Evolutionary conservation across 2,329 filamentous ascomycete genomes (phyloP).

Genomic region (Penicillium sp.): DNA sequence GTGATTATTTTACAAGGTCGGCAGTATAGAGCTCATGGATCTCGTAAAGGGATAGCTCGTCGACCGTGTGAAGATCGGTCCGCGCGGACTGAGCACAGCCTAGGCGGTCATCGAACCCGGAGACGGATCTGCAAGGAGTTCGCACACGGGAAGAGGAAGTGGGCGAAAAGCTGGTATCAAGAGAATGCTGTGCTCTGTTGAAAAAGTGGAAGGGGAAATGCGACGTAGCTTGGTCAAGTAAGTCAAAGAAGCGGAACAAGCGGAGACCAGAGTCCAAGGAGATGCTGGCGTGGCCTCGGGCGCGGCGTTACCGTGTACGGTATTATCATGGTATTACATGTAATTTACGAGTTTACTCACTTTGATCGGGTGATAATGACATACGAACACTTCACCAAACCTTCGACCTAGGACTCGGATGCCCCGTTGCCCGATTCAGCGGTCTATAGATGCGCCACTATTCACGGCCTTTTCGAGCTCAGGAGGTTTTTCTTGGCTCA

Average conservation of each 20-base stretch:
- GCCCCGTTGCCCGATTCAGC: slow-evolving; percentile 9
- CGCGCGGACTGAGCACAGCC: slow-evolving; percentile 15
- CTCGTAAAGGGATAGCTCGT: not conserved
- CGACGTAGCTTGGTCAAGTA: not conserved
- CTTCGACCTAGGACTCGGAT: not conserved
- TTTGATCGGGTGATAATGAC: not conserved
- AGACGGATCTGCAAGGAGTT: not conserved
- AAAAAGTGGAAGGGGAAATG: not conserved
- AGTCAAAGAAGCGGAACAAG: slow-evolving; percentile 12
- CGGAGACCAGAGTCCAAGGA: not conserved
- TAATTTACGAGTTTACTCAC: not conserved
- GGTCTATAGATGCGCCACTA: slow-evolving; percentile 15
- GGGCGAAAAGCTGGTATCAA: not conserved
- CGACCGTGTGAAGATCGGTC: slow-evolving; percentile 8
- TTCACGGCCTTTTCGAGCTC: not conserved
- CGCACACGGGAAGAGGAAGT: not conserved
- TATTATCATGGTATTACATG: slow-evolving; percentile 2
- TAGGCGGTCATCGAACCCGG: slow-evolving; percentile 18
- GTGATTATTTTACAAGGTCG: slow-evolving; percentile 16
- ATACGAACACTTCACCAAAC: not conserved
- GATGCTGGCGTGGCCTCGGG: slow-evolving; percentile 17
- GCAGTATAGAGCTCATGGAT: slow-evolving; percentile 1
- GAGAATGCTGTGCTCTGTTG: not conserved
- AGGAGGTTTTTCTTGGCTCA: not conserved
- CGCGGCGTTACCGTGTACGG: not conserved